Percentiles rank a stretch among this genome's conserved stretches.
These are phyloP conservation scores for Purpureocillium takamizusanense DNA, from an alignment of 2,329 filamentous ascomycete genomes.

Conservation along the genomic window DNA sequence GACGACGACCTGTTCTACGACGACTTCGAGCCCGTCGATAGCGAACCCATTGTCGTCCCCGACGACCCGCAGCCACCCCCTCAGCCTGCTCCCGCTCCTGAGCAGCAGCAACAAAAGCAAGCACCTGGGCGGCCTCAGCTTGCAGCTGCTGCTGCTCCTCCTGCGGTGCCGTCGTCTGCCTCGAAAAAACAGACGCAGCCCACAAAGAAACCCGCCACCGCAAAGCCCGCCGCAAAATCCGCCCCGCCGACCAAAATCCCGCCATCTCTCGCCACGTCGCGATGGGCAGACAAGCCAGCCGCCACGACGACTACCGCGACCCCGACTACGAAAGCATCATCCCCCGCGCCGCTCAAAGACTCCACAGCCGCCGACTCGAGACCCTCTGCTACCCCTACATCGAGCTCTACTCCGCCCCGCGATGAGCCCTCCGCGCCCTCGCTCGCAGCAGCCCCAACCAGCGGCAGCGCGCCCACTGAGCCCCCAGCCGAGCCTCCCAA, in stretches of 20 bases:
- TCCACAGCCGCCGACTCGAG: conserved; percentile 6
- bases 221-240: conserved; percentile 6
- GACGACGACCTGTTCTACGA: conserved; percentile 56
- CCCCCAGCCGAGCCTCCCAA: not conserved
- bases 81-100: too few species aligned
- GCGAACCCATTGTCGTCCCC: conserved; percentile 18
- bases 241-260: not conserved
- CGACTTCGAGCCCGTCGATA: conserved; percentile 48
- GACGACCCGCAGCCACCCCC: conserved; percentile 5
- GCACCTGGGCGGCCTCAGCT: conserved; percentile 9
- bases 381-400: too few species aligned
- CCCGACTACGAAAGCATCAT: not conserved
- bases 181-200: too few species aligned
- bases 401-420: too few species aligned
- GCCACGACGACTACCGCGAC: not conserved
- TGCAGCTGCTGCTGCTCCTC: not conserved
- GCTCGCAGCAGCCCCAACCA: too few species aligned
- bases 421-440: too few species aligned
- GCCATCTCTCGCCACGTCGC: conserved; percentile 18
- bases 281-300: conserved; percentile 22
- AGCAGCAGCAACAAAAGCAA: conserved; percentile 5
- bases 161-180: not conserved
- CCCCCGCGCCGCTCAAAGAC: conserved; percentile 1
- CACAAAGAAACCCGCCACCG: not conserved
- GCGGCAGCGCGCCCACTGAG: not conserved